These are phyloP conservation scores for Eurotiales sp. DNA, from an alignment of 2,329 filamentous ascomycete species.

Conservation along the genomic window DNA sequence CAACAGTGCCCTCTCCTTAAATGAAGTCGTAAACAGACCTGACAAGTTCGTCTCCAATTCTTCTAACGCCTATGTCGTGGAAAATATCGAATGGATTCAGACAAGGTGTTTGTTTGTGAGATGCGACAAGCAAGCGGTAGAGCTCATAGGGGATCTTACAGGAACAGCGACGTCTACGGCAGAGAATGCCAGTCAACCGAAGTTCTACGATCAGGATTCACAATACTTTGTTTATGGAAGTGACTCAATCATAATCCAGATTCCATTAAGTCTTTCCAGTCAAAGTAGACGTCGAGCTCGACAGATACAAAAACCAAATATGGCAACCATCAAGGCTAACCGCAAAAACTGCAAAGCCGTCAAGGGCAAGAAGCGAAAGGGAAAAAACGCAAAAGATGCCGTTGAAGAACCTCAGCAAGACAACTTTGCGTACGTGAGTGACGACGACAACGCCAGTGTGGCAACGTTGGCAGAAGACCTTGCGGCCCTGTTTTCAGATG, in stretches of 20 bases:
- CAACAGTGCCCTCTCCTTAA: slow-evolving; percentile 63
- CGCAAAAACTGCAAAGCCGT: slow-evolving; percentile 14
- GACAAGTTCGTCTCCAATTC: slow-evolving; percentile 51
- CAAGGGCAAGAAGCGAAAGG: slow-evolving; percentile 13
- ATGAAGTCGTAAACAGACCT: slow-evolving; percentile 78
- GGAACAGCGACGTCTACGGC: not conserved
- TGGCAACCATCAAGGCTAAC: too few species aligned
- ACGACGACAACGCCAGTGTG: slow-evolving; percentile 40
- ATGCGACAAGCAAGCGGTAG: slow-evolving; percentile 16
- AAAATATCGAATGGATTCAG: slow-evolving; percentile 80
- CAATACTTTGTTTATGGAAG: slow-evolving; percentile 39
- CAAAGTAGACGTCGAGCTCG: slow-evolving; percentile 42
- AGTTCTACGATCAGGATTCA: slow-evolving; percentile 37
- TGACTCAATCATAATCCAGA: slow-evolving; percentile 35
- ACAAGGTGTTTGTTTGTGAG: slow-evolving; percentile 76
- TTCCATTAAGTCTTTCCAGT: slow-evolving; percentile 52
- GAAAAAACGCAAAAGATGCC: too few species aligned
- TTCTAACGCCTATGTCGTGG: slow-evolving; percentile 66
- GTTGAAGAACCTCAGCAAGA: slow-evolving; percentile 19
- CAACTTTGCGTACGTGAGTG: slow-evolving; percentile 15
- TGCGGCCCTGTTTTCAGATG: slow-evolving; percentile 36
- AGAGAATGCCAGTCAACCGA: slow-evolving; percentile 4
- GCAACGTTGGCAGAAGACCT: slow-evolving; percentile 49
- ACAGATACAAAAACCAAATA: too few species aligned
- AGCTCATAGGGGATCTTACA: not conserved